Evolutionary conservation across 2,329 filamentous ascomycete genomes (phyloP).

Genomic region (Colletotrichum brevisporum): DNA sequence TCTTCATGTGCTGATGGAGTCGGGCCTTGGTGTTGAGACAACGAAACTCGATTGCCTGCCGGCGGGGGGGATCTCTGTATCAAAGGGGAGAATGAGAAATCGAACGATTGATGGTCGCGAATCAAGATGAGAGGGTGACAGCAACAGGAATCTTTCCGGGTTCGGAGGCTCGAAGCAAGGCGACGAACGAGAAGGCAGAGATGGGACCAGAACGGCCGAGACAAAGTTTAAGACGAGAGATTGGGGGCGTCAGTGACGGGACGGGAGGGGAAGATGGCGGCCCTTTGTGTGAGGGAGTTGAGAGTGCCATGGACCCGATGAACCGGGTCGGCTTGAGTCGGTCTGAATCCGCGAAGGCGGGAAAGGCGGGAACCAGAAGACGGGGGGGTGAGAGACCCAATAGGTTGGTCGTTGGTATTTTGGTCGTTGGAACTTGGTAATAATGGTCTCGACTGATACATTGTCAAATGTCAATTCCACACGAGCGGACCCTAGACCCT

Average conservation of each 20-base stretch:
- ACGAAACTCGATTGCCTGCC: conserved; percentile 5
- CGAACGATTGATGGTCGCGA: conserved; percentile 8
- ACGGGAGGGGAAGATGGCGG: neutral
- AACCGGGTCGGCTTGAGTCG: conserved; percentile 34
- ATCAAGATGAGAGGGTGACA: conserved; percentile 4
- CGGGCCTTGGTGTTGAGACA: conserved; percentile 13
- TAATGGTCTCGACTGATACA: conserved; percentile 18
- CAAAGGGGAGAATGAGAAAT: conserved; percentile 3
- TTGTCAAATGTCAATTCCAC: conserved; percentile 7
- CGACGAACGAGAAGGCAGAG: neutral
- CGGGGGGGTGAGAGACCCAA: conserved; percentile 35
- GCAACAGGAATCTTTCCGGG: neutral
- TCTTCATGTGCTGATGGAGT: neutral
- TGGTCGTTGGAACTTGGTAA: conserved; percentile 17
- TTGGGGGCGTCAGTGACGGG: conserved; percentile 4
- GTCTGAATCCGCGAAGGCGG: conserved; percentile 39
- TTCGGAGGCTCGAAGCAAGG: conserved; percentile 1
- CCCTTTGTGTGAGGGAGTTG: conserved; percentile 14
- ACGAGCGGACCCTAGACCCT: conserved; percentile 27
- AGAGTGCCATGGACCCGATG: conserved; percentile 21
- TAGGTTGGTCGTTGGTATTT: conserved; percentile 29
- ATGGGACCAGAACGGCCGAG: conserved; percentile 1
- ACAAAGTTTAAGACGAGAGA: conserved; percentile 20
- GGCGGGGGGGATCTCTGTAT: conserved; percentile 14
- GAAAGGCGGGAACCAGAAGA: conserved; percentile 38